Percentiles rank a stretch among this genome's conserved stretches.
Evolutionary conservation across 257 asterid genomes (phyloP).

Genomic region (Nemophila menziesii): DNA sequence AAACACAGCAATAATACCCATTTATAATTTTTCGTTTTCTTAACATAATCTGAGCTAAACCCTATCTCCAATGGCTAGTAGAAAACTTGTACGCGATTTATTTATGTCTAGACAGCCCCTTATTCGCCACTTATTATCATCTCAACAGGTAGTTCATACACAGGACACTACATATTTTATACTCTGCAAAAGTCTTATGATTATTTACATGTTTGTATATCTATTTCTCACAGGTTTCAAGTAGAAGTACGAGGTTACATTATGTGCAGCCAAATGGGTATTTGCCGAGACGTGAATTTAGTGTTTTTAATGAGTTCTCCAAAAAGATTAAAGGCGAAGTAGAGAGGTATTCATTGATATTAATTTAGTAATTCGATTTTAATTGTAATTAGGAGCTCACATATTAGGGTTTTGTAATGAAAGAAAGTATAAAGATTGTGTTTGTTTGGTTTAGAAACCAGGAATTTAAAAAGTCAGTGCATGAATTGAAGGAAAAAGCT

Average conservation of each 20-base stretch:
- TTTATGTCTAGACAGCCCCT: constrained; percentile 33
- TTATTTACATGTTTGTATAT: not conserved
- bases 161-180: not conserved
- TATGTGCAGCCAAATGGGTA: constrained; percentile 23
- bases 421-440: too few relatives aligned
- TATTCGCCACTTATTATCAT: constrained; percentile 29
- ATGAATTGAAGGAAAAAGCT: constrained; percentile 71
- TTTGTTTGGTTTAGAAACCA: constrained; percentile 38
- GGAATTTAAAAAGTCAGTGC: constrained; percentile 56
- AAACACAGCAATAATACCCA: constrained; percentile 4
- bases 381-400: not conserved
- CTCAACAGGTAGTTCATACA: constrained; percentile 29
- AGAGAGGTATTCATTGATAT: constrained; percentile 26
- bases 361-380: not conserved
- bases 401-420: not conserved
- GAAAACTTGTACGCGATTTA: constrained; percentile 55
- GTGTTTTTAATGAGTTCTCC: constrained; percentile 65
- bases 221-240: constrained; percentile 24
- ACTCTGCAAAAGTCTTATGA: not conserved
- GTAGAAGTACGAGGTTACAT: constrained; percentile 20
- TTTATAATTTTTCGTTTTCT: not conserved
- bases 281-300: constrained; percentile 44
- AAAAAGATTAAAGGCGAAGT: constrained; percentile 59
- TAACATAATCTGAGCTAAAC: not conserved
- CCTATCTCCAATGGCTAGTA: constrained; percentile 39